Percentiles rank a stretch among this genome's conserved stretches.
Evolutionary conservation across 208 protist genomes (phyloP).

Genomic region (Crithidia bombi): DNA sequence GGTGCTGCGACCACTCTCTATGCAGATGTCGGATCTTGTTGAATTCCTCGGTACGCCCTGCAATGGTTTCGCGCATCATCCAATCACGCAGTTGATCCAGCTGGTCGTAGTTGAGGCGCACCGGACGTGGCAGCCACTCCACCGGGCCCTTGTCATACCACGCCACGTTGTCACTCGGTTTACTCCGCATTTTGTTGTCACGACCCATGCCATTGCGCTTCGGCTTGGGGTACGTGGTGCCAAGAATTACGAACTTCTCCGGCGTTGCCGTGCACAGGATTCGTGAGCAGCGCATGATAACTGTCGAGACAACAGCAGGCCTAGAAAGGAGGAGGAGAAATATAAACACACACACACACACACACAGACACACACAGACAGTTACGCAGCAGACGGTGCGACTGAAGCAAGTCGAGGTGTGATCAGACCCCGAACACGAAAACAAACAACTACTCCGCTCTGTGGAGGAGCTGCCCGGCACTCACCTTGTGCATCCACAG

Average conservation of each 20-base stretch:
- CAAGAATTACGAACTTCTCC: slow-evolving; percentile 72
- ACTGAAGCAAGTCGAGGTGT: no score
- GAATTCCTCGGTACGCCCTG: slow-evolving; percentile 69
- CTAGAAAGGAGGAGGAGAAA: slow-evolving; percentile 7
- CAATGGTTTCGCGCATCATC: slow-evolving; percentile 91
- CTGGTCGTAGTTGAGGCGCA: slow-evolving; percentile 81
- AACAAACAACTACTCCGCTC: not conserved
- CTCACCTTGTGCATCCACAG: not conserved
- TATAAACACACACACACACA: not conserved
- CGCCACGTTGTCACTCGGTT: slow-evolving; percentile 88
- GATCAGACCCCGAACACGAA: no score
- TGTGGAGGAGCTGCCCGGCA: no score
- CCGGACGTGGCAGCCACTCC: slow-evolving; percentile 89
- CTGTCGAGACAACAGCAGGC: no score
- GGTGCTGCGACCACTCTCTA: slow-evolving; percentile 87
- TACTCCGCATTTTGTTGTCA: slow-evolving; percentile 88
- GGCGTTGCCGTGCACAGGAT: slow-evolving; percentile 65
- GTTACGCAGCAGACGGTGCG: not conserved
- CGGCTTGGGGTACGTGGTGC: slow-evolving; percentile 70
- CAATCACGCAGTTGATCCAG: slow-evolving; percentile 84
- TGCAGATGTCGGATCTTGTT: slow-evolving; percentile 81
- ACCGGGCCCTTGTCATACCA: slow-evolving; percentile 92
- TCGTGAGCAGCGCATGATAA: slow-evolving; percentile 48
- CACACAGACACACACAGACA: not conserved
- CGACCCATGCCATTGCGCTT: slow-evolving; percentile 76